phyloP scores from a whole-genome alignment of 768 basidiomycete genomes.

The Suillus lakei region DNA sequence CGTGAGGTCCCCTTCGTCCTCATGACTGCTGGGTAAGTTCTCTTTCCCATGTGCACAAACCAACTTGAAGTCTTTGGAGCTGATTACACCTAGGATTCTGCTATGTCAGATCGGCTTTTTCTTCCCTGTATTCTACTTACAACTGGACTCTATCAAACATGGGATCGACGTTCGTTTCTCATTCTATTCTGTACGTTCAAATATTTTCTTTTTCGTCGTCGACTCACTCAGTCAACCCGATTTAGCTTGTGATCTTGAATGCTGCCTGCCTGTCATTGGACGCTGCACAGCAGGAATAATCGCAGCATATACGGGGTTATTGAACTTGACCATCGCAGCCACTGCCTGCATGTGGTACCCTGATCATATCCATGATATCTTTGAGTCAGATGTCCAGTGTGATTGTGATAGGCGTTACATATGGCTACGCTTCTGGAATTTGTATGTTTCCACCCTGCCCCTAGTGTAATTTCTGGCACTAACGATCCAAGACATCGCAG shows the following conservation, averaged over 20 bases:
- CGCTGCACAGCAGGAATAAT: constrained; percentile 50
- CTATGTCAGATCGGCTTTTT: constrained; percentile 42
- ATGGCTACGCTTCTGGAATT: constrained; percentile 53
- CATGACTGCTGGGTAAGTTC: constrained; percentile 26
- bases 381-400: constrained; percentile 43
- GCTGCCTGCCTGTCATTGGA: constrained; percentile 51
- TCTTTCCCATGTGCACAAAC: background rate
- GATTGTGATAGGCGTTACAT: constrained; percentile 47
- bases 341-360: constrained; percentile 35
- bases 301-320: constrained; percentile 44
- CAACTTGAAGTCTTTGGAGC: constrained; percentile 5
- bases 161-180: constrained; percentile 50
- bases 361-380: constrained; percentile 52
- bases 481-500: constrained; percentile 35
- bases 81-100: constrained; percentile 18
- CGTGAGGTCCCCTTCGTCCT: constrained; percentile 29
- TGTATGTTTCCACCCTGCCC: constrained; percentile 31
- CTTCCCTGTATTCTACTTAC: constrained; percentile 63
- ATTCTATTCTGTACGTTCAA: constrained; percentile 56
- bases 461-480: background rate
- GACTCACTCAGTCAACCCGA: constrained; percentile 1
- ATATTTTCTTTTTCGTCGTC: background rate
- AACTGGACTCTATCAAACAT: constrained; percentile 56
- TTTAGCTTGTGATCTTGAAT: constrained; percentile 58
- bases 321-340: constrained; percentile 47